Evolutionary conservation across 108 stramenopile genomes (phyloP), one percentile per base, ranked within the genome.

Genomic region (Nitzschia palea): DNA sequence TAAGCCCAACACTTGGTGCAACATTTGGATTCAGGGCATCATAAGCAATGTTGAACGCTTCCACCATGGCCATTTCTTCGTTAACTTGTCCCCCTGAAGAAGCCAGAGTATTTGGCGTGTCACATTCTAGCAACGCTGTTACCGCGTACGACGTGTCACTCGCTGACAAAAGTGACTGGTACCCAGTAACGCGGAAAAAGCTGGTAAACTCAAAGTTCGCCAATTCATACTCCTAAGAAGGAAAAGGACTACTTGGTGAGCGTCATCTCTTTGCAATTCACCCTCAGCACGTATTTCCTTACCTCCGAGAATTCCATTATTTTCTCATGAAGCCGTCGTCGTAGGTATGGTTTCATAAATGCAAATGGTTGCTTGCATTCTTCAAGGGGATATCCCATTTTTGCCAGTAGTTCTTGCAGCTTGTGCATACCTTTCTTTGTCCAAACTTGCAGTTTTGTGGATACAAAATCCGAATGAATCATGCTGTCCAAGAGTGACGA

Each of bases 121-220:
- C 85, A 67, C 70, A 86, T 74, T 90, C 90, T 5, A 95, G 78
- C 5, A 95, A 74, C 9, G 88, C 94, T n/a, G 87, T 88, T n/a
- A 90, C 79, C 34, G 89, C 94, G 57, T 90, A 77, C 1, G 85
- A 84, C 58, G 91, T 85, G 51, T 95, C 94, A 71, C 88, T 85
- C 32, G 88, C 90, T 4, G 89, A 87, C 12, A 91, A 58, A 26
- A 91, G 73, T 12, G 90, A 90, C 28, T 84, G 80, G 59, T 87
- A 95, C 9, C 94, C 94, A 29, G 90, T 95, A 51, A 91, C 81
- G 23, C 90, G 81, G 48, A 84, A 78, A 57, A 95, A 95, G 54
- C 86, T 86, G 8, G 90, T 86, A 68, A 82, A 88, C 29, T 86
- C 82, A 26, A 91, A 84, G 50, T 86, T 82, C 25, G 75, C 85